These are phyloP conservation scores for Vigna hirtella DNA, from an alignment of 306 rosid species.

Conservation along the genomic window DNA sequence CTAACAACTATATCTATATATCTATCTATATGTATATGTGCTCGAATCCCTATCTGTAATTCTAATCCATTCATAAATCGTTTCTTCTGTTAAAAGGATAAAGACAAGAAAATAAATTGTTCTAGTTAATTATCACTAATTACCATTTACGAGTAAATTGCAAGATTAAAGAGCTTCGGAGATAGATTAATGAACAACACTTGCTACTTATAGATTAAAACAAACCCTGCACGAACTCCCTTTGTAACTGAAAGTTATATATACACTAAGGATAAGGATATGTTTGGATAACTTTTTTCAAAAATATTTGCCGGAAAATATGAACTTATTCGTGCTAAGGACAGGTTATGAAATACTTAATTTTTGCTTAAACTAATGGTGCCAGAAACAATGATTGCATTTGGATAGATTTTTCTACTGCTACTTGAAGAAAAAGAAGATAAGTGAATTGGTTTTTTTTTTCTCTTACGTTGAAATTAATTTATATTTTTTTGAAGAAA, in stretches of 20 bases:
- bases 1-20: not conserved
- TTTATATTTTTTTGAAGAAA: not conserved
- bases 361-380: too few relatives aligned
- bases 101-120: not conserved
- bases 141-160: not conserved
- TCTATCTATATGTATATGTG: not conserved
- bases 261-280: too few relatives aligned
- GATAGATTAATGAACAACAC: not conserved
- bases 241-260: not conserved
- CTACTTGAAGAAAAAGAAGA: not conserved
- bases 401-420: not conserved
- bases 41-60: constrained; percentile 5
- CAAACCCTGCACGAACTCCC: not conserved
- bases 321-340: too few relatives aligned
- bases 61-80: not conserved
- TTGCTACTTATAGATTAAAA: not conserved
- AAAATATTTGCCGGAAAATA: too few relatives aligned
- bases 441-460: not conserved
- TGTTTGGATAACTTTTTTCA: not conserved
- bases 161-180: not conserved
- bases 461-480: not conserved
- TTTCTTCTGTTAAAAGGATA: not conserved
- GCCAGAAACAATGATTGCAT: too few relatives aligned
- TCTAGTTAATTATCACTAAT: not conserved
- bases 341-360: too few relatives aligned